Evolutionary conservation across 208 protist genomes (phyloP).

Genomic region (Leishmania tropica): DNA sequence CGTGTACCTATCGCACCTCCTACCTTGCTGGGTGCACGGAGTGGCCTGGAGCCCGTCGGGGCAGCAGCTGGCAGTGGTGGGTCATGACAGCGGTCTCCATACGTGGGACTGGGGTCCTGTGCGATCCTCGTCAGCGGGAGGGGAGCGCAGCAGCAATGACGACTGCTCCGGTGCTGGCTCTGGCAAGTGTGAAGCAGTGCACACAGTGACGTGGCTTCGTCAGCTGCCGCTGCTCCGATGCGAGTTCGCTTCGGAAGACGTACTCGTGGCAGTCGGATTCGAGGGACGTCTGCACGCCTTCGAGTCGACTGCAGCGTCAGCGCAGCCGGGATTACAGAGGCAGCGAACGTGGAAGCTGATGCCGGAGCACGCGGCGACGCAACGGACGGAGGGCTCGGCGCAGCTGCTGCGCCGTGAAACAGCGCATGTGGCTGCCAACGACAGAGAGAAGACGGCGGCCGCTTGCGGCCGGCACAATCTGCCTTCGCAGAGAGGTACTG

Average conservation of each 20-base stretch:
- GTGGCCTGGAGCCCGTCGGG: constrained; percentile 21
- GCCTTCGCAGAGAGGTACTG: background rate
- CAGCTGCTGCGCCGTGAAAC: background rate
- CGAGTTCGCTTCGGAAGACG: constrained; percentile 8
- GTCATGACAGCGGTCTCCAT: constrained; percentile 28
- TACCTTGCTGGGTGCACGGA: constrained; percentile 20
- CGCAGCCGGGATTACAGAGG: background rate
- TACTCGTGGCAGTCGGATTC: constrained; percentile 19
- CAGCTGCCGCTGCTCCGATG: constrained; percentile 23
- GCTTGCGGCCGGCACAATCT: background rate
- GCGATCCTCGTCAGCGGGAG: background rate
- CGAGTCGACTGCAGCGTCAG: background rate
- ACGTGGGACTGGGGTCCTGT: constrained; percentile 5
- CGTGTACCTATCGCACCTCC: constrained; percentile 3
- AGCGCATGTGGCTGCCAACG: background rate
- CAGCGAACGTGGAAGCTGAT: background rate
- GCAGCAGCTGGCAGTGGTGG: constrained; percentile 21
- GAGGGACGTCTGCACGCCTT: constrained; percentile 27
- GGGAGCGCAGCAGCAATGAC: background rate
- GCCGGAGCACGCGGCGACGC: background rate
- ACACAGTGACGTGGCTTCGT: constrained; percentile 7
- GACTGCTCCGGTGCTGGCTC: background rate
- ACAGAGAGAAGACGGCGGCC: background rate
- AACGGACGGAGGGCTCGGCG: background rate
- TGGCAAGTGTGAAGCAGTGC: background rate